phyloP scores from a whole-genome alignment of 2,329 filamentous ascomycete genomes.

The Penicillium sp. region DNA sequence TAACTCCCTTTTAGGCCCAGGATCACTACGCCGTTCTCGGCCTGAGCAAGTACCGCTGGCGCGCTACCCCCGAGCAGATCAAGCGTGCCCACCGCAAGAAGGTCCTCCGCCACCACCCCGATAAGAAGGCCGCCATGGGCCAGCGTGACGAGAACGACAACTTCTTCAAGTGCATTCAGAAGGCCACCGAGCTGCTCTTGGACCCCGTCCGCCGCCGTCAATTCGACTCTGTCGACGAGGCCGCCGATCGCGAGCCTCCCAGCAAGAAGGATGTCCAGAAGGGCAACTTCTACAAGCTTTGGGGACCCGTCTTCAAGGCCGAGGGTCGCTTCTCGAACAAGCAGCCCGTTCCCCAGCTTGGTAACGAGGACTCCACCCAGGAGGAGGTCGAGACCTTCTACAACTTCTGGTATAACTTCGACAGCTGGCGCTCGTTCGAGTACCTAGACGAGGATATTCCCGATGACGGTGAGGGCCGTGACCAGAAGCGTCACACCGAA shows the following conservation, averaged over 20 bases:
- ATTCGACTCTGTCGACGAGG: constrained; percentile 95
- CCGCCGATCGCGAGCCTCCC: constrained; percentile 87
- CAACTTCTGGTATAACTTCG: constrained; percentile 99
- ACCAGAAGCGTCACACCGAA: constrained; percentile 98
- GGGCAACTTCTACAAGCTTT: constrained; percentile 93
- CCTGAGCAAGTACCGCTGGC: constrained; percentile 86
- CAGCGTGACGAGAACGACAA: constrained; percentile 83
- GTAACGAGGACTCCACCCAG: constrained; percentile 79
- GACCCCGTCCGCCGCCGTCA: constrained; percentile 92
- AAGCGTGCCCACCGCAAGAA: constrained; percentile 99
- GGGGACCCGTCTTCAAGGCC: constrained; percentile 85
- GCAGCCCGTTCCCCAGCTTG: constrained; percentile 85
- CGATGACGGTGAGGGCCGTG: constrained; percentile 97
- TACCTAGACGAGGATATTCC: constrained; percentile 99
- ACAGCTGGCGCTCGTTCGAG: constrained; percentile 96
- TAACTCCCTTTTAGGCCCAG: constrained; percentile 65
- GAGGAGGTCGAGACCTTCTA: constrained; percentile 95
- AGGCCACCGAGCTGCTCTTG: constrained; percentile 88
- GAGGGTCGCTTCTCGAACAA: constrained; percentile 91
- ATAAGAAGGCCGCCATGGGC: constrained; percentile 95
- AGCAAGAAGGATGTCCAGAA: constrained; percentile 86
- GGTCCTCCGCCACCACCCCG: constrained; percentile 97
- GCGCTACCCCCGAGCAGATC: constrained; percentile 96
- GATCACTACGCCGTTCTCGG: constrained; percentile 98
- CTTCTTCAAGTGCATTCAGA: constrained; percentile 99